A percentile compares a stretch with the other conserved stretches of the same genome.
These are phyloP conservation scores for Macrophomina phaseolina DNA, from an alignment of 2,329 filamentous ascomycete genomes.

Conservation along the genomic window DNA sequence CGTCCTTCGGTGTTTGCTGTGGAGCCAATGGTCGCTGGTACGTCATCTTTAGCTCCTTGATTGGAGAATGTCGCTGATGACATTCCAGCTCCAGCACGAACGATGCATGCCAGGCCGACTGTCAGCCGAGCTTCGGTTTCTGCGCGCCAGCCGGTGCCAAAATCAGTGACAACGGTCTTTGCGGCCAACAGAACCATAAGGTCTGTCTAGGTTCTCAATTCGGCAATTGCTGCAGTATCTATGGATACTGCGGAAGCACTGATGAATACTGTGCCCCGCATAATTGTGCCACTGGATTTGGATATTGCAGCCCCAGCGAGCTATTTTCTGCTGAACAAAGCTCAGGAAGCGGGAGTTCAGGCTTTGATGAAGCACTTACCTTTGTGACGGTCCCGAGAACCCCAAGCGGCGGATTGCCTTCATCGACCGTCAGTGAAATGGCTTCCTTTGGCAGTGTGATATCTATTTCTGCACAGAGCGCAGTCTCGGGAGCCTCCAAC, in stretches of 20 bases:
- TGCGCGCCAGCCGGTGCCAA: conserved; percentile 4
- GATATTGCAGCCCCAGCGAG: conserved; percentile 4
- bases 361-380: background rate
- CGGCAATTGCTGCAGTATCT: conserved; percentile 25
- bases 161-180: background rate
- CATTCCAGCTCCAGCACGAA: background rate
- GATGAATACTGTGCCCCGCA: conserved; percentile 23
- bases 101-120: conserved; percentile 3
- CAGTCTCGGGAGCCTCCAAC: background rate
- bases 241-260: conserved; percentile 26
- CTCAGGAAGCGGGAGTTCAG: background rate
- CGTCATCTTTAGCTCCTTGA: too few species aligned
- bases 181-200: conserved; percentile 9
- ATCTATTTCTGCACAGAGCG: background rate
- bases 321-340: background rate
- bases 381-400: background rate
- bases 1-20: conserved; percentile 1
- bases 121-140: conserved; percentile 9
- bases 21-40: conserved; percentile 6
- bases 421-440: background rate
- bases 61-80: background rate
- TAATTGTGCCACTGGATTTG: conserved; percentile 15
- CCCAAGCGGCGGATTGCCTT: background rate
- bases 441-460: background rate
- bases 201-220: conserved; percentile 23